Conservation (phyloP, 1,139 yeast species). For the Spencermartinsiella ligniputridi region DNA sequence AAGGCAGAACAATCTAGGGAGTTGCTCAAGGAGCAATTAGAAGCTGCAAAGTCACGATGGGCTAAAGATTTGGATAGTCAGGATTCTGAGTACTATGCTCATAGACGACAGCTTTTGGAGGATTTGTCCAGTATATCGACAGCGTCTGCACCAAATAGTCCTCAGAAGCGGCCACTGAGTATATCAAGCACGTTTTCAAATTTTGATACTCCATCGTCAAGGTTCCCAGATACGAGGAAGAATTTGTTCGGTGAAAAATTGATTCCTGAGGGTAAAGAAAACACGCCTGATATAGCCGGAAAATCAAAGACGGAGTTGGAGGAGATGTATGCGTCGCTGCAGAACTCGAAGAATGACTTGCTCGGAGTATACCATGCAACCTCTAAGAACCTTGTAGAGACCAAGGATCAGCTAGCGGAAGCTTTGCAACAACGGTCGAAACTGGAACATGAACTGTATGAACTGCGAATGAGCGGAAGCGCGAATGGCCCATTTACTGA, state of each 20-base stretch:
- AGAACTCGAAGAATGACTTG: conserved; percentile 41
- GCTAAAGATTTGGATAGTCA: conserved; percentile 23
- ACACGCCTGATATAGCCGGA: conserved; percentile 11
- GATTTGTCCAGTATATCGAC: conserved; percentile 22
- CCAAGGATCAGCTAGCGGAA: conserved; percentile 47
- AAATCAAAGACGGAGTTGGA: conserved; percentile 25
- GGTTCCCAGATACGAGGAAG: conserved; percentile 3
- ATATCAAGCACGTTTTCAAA: conserved; percentile 6
- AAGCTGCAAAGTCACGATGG: conserved; percentile 29
- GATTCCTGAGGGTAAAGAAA: conserved; percentile 16
- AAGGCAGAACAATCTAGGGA: conserved; percentile 28
- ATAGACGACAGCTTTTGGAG: conserved; percentile 24
- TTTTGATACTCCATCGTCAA: not conserved
- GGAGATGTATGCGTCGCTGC: conserved; percentile 21
- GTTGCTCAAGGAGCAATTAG: conserved; percentile 30
- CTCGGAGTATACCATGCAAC: conserved; percentile 54
- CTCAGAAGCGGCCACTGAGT: conserved; percentile 21
- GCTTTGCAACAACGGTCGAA: conserved; percentile 48
- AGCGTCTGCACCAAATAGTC: conserved; percentile 18
- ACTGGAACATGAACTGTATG: conserved; percentile 44
- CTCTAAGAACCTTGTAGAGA: conserved; percentile 44
- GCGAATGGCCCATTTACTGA: conserved; percentile 26
- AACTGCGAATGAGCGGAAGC: conserved; percentile 49
- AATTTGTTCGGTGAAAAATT: conserved; percentile 5
- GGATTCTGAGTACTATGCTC: conserved; percentile 25